Conservation (phyloP, 208 protist genomes). For the Leishmania lainsoni region DNA sequence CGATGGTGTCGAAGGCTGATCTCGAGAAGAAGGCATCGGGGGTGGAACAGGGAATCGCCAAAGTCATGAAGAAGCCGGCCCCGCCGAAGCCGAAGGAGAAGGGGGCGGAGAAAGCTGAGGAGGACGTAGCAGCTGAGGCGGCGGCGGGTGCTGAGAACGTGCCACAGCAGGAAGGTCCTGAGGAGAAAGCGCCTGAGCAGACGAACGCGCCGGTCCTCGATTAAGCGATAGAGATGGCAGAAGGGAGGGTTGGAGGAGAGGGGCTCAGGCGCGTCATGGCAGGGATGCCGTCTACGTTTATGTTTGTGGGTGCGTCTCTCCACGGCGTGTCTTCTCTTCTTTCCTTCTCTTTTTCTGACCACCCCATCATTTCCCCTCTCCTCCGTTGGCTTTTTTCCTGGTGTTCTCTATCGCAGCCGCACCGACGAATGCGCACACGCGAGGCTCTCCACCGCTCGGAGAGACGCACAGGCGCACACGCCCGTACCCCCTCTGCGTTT, state of each 20-base stretch:
- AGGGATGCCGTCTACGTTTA: neutral
- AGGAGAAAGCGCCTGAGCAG: conserved; percentile 33
- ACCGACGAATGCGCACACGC: neutral
- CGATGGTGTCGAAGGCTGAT: conserved; percentile 34
- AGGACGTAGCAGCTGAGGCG: conserved; percentile 28
- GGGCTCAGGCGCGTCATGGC: neutral
- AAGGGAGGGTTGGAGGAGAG: neutral
- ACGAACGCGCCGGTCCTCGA: conserved; percentile 36
- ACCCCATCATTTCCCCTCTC: neutral
- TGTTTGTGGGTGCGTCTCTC: conserved; percentile 3
- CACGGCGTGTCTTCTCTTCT: neutral
- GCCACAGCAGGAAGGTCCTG: conserved; percentile 5
- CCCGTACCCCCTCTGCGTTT: neutral
- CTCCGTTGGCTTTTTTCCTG: neutral
- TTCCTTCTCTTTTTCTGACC: neutral
- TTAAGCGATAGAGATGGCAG: conserved; percentile 14
- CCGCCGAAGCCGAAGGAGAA: conserved; percentile 61
- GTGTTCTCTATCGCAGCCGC: neutral
- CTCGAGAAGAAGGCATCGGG: conserved; percentile 46
- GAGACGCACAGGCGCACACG: neutral
- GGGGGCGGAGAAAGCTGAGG: conserved; percentile 25
- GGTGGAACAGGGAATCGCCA: conserved; percentile 40
- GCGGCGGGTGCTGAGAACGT: conserved; percentile 11
- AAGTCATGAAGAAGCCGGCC: conserved; percentile 47
- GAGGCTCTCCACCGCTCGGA: neutral